These are phyloP conservation scores for Flaveria brownii DNA, from an alignment of 129 eudicot genomes.

Conservation along the genomic window DNA sequence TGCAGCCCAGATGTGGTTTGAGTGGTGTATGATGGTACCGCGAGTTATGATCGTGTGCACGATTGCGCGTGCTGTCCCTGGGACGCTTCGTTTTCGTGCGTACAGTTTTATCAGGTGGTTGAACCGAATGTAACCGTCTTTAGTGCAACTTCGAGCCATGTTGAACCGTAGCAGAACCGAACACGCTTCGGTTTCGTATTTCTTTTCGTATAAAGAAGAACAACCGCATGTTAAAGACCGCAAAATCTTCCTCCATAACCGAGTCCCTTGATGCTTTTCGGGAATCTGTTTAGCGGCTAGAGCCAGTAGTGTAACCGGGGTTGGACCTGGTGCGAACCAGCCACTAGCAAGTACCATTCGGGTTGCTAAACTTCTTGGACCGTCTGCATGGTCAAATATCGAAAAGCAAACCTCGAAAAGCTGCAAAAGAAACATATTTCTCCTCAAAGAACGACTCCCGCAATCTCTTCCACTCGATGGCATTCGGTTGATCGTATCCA, in stretches of 20 bases:
- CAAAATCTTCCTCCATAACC: constrained; percentile 66
- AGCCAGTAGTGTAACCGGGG: constrained; percentile 69
- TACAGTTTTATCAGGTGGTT: constrained; percentile 72
- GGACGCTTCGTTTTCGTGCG: constrained; percentile 66
- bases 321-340: constrained; percentile 91
- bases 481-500: constrained; percentile 90
- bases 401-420: constrained; percentile 93
- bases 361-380: constrained; percentile 81
- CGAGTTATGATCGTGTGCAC: constrained; percentile 68
- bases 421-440: constrained; percentile 77
- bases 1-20: constrained; percentile 90
- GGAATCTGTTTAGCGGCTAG: constrained; percentile 79
- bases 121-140: constrained; percentile 69
- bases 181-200: constrained; percentile 82
- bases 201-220: constrained; percentile 64
- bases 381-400: constrained; percentile 90
- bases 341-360: constrained; percentile 93
- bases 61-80: constrained; percentile 75
- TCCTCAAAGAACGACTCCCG: constrained; percentile 53
- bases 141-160: constrained; percentile 65
- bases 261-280: constrained; percentile 59
- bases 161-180: constrained; percentile 78
- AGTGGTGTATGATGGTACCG: constrained; percentile 50
- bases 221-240: constrained; percentile 80
- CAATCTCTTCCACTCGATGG: constrained; percentile 69